Evolutionary conservation across 306 rosid genomes (phyloP).

Genomic region (Geum urbanum): DNA sequence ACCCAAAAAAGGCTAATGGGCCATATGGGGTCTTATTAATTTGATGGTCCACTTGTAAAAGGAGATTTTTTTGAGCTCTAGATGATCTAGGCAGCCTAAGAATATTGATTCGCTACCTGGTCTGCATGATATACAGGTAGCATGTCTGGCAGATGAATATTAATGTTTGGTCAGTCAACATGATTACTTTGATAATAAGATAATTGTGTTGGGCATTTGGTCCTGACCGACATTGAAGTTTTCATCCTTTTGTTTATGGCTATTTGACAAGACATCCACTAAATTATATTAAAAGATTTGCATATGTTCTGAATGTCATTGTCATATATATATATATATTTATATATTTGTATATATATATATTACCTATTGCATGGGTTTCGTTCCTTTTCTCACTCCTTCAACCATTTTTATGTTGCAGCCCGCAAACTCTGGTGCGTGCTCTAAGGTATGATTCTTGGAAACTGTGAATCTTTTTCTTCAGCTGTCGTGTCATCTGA

Average conservation of each 20-base stretch:
- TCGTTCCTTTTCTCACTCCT: conserved; percentile 17
- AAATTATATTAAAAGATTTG: neutral
- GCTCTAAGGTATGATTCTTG: conserved; percentile 65
- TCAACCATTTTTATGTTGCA: conserved; percentile 37
- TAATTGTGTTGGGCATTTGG: too few relatives aligned
- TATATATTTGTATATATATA: neutral
- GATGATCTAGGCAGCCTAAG: neutral
- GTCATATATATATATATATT: too few relatives aligned
- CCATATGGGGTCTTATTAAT: too few relatives aligned
- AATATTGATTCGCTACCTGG: neutral
- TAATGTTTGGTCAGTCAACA: neutral
- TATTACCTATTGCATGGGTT: neutral
- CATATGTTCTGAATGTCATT: neutral
- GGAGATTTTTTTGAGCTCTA: too few relatives aligned
- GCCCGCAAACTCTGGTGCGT: conserved; percentile 95
- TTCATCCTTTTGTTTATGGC: too few relatives aligned
- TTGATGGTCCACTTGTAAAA: too few relatives aligned
- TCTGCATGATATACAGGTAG: neutral
- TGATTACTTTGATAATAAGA: too few relatives aligned
- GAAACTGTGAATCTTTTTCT: conserved; percentile 19
- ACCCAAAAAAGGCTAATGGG: too few relatives aligned
- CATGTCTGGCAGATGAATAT: neutral
- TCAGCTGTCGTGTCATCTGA: conserved; percentile 9
- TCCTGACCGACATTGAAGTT: too few relatives aligned
- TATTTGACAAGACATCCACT: too few relatives aligned